phyloP scores from a whole-genome alignment of 345 rosid species.

The Rhodamnia rubescens region DNA sequence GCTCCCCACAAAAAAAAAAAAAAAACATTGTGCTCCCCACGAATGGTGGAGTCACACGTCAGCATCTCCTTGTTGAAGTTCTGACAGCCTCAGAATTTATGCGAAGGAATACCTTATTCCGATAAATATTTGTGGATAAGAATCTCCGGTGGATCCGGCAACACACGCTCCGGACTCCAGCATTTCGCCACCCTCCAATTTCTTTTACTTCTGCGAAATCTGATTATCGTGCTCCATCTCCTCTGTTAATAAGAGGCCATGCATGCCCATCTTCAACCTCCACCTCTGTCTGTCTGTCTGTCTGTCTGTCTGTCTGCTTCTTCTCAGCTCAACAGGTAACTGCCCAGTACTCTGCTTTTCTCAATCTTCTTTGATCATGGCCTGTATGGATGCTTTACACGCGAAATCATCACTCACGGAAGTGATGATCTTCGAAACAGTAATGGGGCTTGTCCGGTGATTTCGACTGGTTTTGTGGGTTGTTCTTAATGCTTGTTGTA shows the following conservation, averaged over 20 bases:
- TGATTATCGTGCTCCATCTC: neutral
- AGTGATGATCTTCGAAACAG: neutral
- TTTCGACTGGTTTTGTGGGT: neutral
- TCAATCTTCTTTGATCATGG: neutral
- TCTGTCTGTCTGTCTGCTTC: neutral
- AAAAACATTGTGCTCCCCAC: too few species aligned
- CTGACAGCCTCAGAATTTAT: neutral
- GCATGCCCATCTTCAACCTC: neutral
- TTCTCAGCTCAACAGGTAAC: neutral
- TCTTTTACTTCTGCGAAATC: neutral
- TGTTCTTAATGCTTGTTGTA: neutral
- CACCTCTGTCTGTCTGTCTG: too few species aligned
- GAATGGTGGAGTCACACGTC: neutral
- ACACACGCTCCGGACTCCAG: neutral
- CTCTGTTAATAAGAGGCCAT: neutral
- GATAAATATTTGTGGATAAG: slow-evolving; percentile 41
- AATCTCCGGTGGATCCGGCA: slow-evolving; percentile 12
- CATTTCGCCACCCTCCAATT: neutral
- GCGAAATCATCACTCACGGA: neutral
- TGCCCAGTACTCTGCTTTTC: neutral
- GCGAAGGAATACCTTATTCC: neutral
- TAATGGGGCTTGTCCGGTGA: neutral
- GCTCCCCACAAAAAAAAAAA: too few species aligned
- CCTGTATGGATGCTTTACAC: neutral
- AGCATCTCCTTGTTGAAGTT: neutral